A percentile compares a stretch with the other conserved stretches of the same genome.
Conservation (phyloP, 2,329 filamentous ascomycete genomes). For the Colletotrichum acutatum region DNA sequence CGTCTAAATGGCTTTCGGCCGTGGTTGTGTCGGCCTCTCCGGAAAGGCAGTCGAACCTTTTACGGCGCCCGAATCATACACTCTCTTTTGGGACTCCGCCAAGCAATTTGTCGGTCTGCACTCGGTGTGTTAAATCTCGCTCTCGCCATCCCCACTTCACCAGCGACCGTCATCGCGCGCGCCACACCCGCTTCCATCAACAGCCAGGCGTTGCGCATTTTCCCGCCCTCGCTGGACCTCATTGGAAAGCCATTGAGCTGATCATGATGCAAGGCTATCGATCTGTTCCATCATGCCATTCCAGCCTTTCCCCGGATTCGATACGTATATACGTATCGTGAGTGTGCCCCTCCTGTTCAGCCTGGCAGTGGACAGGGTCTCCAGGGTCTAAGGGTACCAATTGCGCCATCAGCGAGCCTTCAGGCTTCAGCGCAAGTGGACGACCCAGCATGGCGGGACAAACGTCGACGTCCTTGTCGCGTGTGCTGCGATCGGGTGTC, state of each 20-base stretch:
- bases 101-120: constrained; percentile 17
- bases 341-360: constrained; percentile 31
- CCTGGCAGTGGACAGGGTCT: constrained; percentile 11
- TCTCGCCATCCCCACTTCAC: constrained; percentile 8
- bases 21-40: neutral
- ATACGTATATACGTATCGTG: constrained; percentile 35
- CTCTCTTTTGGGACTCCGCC: neutral
- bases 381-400: constrained; percentile 26
- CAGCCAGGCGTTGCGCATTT: neutral
- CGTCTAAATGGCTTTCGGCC: neutral
- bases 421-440: constrained; percentile 6
- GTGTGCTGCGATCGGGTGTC: constrained; percentile 25
- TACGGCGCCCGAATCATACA: neutral
- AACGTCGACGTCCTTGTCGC: constrained; percentile 20
- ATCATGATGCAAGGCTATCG: constrained; percentile 25
- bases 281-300: constrained; percentile 2
- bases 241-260: neutral
- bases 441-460: constrained; percentile 30
- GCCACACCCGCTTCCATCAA: neutral
- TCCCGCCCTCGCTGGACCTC: too few species aligned
- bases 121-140: constrained; percentile 7
- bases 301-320: constrained; percentile 35
- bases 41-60: neutral
- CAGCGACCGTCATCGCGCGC: neutral
- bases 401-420: constrained; percentile 30